Percentiles rank a stretch among this genome's conserved stretches.
phyloP scores from a whole-genome alignment of 345 rosid species.

The Carallia brachiata region DNA sequence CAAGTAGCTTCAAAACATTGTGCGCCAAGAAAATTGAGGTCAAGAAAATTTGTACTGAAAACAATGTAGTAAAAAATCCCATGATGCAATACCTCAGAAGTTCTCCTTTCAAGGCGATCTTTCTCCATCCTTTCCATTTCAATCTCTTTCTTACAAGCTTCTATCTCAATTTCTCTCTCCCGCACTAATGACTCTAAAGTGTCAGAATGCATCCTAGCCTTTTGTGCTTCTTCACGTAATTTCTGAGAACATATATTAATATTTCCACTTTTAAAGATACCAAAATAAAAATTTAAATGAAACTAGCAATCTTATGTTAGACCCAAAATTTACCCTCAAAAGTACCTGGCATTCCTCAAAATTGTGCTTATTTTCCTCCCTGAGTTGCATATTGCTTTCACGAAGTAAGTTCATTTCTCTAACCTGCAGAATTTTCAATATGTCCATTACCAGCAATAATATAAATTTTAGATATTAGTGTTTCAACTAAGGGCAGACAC shows the following conservation, averaged over 20 bases:
- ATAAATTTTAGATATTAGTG: background rate
- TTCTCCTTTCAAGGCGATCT: constrained; percentile 58
- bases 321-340: constrained; percentile 1
- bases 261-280: background rate
- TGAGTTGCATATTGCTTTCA: constrained; percentile 91
- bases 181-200: constrained; percentile 44
- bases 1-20: constrained; percentile 54
- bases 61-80: constrained; percentile 9
- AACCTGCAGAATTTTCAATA: constrained; percentile 42
- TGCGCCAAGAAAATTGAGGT: constrained; percentile 18
- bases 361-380: constrained; percentile 96
- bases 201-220: constrained; percentile 53
- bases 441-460: background rate
- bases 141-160: constrained; percentile 61
- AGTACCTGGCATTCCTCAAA: constrained; percentile 92
- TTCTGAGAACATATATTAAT: constrained; percentile 40
- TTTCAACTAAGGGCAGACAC: background rate
- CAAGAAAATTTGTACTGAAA: constrained; percentile 1
- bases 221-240: constrained; percentile 70
- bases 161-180: constrained; percentile 67
- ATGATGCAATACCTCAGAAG: constrained; percentile 57
- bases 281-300: background rate
- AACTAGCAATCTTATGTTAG: background rate
- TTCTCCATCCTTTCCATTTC: constrained; percentile 65
- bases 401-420: constrained; percentile 88